Percentiles rank a stretch among this genome's conserved stretches.
These are phyloP conservation scores for Wickerhamomyces sydowiorum DNA, from an alignment of 805 yeast species.

Conservation along the genomic window DNA sequence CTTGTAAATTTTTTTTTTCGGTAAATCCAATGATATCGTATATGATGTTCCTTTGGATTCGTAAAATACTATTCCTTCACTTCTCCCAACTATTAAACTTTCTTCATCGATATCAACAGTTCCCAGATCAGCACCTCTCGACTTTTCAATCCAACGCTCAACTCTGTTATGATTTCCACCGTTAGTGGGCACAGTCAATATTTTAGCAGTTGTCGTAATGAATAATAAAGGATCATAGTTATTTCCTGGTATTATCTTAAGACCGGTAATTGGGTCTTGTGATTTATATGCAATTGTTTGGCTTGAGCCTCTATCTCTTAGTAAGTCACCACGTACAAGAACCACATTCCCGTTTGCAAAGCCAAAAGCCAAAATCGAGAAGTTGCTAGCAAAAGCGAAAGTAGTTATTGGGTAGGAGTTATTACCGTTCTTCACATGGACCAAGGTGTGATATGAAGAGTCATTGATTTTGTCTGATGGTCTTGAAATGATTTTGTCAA, in stretches of 20 bases:
- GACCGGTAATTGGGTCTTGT: conserved; percentile 75
- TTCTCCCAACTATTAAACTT: conserved; percentile 59
- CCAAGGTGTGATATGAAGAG: conserved; percentile 51
- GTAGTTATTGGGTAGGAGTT: conserved; percentile 78
- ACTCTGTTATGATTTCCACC: conserved; percentile 75
- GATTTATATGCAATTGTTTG: conserved; percentile 72
- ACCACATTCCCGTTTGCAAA: conserved; percentile 81
- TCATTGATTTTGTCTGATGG: conserved; percentile 27
- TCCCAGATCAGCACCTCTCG: conserved; percentile 41
- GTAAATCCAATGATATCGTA: conserved; percentile 48
- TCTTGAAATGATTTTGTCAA: conserved; percentile 39
- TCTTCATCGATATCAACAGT: conserved; percentile 35
- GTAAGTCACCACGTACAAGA: conserved; percentile 78
- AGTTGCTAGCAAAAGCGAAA: conserved; percentile 45
- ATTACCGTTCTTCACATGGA: conserved; percentile 60
- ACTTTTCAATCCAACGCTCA: conserved; percentile 36
- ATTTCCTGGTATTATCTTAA: conserved; percentile 44
- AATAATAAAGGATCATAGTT: conserved; percentile 48
- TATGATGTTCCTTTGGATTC: conserved; percentile 47
- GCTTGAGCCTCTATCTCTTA: conserved; percentile 85
- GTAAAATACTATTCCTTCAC: conserved; percentile 60
- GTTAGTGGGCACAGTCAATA: conserved; percentile 66
- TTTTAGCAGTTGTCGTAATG: conserved; percentile 68
- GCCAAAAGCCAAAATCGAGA: conserved; percentile 68
- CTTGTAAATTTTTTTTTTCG: conserved; percentile 47